Percentiles rank a stretch among this genome's conserved stretches.
These are phyloP conservation scores for Nitzschia palea DNA, from an alignment of 108 stramenopile genomes.

Conservation along the genomic window DNA sequence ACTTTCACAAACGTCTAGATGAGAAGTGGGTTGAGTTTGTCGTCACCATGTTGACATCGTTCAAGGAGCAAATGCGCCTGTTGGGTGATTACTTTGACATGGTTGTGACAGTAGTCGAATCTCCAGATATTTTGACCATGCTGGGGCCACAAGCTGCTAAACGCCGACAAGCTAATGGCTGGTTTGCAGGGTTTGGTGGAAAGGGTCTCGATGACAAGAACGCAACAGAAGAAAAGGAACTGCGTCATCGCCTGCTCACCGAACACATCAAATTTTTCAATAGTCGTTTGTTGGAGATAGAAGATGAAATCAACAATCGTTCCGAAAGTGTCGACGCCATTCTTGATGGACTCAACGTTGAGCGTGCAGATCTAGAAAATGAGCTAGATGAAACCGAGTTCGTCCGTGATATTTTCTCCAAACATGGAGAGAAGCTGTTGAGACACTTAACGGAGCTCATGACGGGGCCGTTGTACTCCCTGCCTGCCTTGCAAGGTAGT, in stretches of 20 bases:
- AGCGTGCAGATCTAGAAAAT: conserved; percentile 10
- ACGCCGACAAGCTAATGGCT: conserved; percentile 12
- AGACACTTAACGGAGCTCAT: conserved; percentile 22
- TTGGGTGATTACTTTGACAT: conserved; percentile 44
- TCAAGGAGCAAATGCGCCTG: conserved; percentile 40
- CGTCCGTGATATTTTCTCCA: conserved; percentile 21
- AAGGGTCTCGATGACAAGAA: conserved; percentile 10
- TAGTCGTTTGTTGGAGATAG: conserved; percentile 31
- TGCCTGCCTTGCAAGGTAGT: background rate
- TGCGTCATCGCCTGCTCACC: conserved; percentile 26
- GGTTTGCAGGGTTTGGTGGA: conserved; percentile 21
- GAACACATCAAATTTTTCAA: conserved; percentile 46
- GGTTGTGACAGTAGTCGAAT: conserved; percentile 39
- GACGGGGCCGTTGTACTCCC: conserved; percentile 25
- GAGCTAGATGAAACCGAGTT: conserved; percentile 19
- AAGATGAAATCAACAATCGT: conserved; percentile 33
- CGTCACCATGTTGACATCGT: conserved; percentile 27
- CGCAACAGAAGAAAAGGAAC: conserved; percentile 16
- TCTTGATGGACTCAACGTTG: conserved; percentile 11
- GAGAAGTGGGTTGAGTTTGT: conserved; percentile 45
- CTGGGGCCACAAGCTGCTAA: conserved; percentile 2
- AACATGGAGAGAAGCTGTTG: conserved; percentile 25
- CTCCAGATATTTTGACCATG: conserved; percentile 36
- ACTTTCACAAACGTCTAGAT: conserved; percentile 25
- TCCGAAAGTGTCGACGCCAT: conserved; percentile 29